Conservation (phyloP, 257 asterid genomes). For the Fraxinus americana region DNA sequence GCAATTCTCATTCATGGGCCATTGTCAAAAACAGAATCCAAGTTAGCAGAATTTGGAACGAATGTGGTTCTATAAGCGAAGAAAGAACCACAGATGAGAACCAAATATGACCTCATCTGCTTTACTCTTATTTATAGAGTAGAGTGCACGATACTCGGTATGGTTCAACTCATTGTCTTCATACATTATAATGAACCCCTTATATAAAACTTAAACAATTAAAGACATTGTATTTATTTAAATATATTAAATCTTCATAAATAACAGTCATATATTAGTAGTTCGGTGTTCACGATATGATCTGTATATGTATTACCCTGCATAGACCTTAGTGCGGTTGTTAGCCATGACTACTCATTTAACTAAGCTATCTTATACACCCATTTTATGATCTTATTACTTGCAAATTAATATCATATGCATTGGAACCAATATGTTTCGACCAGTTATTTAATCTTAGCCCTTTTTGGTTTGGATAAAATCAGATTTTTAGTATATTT, state of each 20-base stretch:
- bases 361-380: neutral
- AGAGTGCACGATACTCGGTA: neutral
- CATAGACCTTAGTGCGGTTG: neutral
- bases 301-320: neutral
- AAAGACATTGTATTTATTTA: neutral
- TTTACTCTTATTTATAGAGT: neutral
- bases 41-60: neutral
- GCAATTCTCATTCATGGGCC: neutral
- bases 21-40: neutral
- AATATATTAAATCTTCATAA: neutral
- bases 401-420: neutral
- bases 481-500: no score
- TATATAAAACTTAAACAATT: neutral
- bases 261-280: neutral
- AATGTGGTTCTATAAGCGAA: neutral
- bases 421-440: neutral
- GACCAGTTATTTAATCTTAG: neutral
- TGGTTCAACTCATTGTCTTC: neutral
- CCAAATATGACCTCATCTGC: neutral
- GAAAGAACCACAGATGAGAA: neutral
- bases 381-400: neutral
- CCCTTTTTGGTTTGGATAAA: no score
- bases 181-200: neutral
- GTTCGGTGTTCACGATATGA: neutral
- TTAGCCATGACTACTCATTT: neutral